Evolutionary conservation across 2,329 filamentous ascomycete species (phyloP).

Genomic region (Pseudogymnoascus sp.): DNA sequence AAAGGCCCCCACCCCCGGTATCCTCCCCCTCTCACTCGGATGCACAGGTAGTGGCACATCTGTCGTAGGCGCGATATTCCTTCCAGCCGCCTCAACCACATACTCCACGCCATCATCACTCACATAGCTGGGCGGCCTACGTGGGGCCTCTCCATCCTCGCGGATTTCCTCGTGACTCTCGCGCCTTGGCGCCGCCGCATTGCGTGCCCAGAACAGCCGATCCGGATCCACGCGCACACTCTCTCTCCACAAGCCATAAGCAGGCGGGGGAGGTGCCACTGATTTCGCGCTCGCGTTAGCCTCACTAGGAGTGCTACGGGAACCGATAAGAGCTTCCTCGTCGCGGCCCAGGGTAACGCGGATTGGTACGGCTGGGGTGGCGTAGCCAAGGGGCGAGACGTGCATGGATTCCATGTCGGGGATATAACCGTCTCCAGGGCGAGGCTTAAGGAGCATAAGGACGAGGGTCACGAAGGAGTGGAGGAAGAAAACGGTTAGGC

Average conservation of each 20-base stretch:
- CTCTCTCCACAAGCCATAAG: constrained; percentile 77
- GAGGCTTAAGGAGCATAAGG: constrained; percentile 48
- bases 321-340: constrained; percentile 49
- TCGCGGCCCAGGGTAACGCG: constrained; percentile 67
- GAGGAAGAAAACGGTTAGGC: constrained; percentile 70
- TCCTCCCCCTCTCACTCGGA: constrained; percentile 36
- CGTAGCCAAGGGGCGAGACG: constrained; percentile 54
- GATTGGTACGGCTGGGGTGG: constrained; percentile 64
- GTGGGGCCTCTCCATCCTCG: constrained; percentile 11
- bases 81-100: constrained; percentile 57
- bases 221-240: constrained; percentile 78
- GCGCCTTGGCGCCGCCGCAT: constrained; percentile 32
- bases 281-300: constrained; percentile 47
- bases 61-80: constrained; percentile 44
- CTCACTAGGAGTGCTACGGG: not conserved
- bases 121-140: constrained; percentile 64
- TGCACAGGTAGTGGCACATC: constrained; percentile 40
- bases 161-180: constrained; percentile 14
- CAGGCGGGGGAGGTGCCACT: constrained; percentile 60
- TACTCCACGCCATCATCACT: constrained; percentile 70
- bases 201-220: constrained; percentile 72
- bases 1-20: constrained; percentile 24
- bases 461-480: constrained; percentile 68
- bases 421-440: constrained; percentile 27
- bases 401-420: constrained; percentile 36